Evolutionary conservation across 2,329 filamentous ascomycete genomes (phyloP).

Genomic region (Aureobasidium sp.): DNA sequence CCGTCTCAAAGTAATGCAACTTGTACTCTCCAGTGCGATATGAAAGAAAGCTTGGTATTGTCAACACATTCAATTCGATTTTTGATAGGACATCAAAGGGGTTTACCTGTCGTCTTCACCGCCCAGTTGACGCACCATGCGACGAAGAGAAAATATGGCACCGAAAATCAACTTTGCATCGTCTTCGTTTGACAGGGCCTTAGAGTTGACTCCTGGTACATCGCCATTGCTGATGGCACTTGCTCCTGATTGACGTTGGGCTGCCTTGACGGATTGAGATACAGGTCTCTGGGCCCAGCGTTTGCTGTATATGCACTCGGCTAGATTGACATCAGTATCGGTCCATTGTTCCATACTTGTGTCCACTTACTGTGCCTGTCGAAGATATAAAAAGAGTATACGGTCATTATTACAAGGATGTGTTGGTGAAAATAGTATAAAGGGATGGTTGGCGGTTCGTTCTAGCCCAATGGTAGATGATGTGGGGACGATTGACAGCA

Average conservation of each 20-base stretch:
- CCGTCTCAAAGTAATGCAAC: conserved; percentile 97
- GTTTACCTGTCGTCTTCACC: conserved; percentile 73
- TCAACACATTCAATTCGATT: conserved; percentile 18
- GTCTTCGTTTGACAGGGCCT: conserved; percentile 56
- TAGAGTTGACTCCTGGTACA: conserved; percentile 25
- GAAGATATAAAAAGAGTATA: conserved; percentile 98
- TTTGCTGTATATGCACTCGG: conserved; percentile 94
- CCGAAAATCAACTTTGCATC: conserved; percentile 97
- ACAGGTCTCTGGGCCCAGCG: conserved; percentile 62
- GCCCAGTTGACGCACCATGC: conserved; percentile 93
- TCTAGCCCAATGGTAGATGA: conserved; percentile 8
- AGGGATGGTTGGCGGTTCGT: neutral
- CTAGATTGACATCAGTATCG: conserved; percentile 40
- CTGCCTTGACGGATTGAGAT: conserved; percentile 37
- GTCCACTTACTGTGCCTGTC: conserved; percentile 78
- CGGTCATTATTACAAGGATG: conserved; percentile 57
- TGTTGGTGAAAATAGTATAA: neutral
- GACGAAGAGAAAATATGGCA: conserved; percentile 89
- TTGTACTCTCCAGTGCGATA: conserved; percentile 95
- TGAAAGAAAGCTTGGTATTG: conserved; percentile 65
- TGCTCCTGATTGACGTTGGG: conserved; percentile 43
- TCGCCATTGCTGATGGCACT: conserved; percentile 40
- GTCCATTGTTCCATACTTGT: neutral
- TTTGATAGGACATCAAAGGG: neutral
- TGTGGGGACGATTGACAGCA: neutral